phyloP scores from a whole-genome alignment of 1,284 basidiomycete species.

The Inonotus obliquus region DNA sequence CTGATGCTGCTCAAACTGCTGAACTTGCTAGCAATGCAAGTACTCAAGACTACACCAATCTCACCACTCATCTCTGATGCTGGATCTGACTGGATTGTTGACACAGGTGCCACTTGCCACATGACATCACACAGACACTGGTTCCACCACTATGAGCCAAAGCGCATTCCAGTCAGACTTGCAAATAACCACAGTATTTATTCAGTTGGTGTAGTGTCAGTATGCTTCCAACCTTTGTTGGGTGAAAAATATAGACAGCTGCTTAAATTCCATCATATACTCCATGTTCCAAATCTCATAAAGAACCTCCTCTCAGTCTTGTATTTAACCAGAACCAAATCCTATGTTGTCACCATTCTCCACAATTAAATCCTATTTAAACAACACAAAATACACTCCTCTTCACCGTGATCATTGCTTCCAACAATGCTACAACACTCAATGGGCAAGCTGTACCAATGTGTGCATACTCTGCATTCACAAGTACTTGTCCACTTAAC shows the following conservation, averaged over 20 bases:
- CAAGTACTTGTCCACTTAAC: background rate
- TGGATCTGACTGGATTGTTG: background rate
- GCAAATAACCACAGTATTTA: slow-evolving; percentile 1
- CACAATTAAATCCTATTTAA: background rate
- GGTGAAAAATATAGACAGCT: slow-evolving; percentile 16
- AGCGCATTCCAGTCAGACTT: background rate
- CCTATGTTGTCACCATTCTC: slow-evolving; percentile 11
- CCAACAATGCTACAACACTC: slow-evolving; percentile 19
- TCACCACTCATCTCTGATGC: background rate
- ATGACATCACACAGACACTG: background rate
- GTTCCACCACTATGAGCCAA: background rate
- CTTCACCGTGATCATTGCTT: slow-evolving; percentile 20
- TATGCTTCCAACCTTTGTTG: slow-evolving; percentile 5
- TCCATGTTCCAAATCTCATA: slow-evolving; percentile 24
- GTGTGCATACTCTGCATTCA: background rate
- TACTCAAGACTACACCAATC: slow-evolving; percentile 19
- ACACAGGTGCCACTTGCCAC: background rate
- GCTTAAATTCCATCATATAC: slow-evolving; percentile 29
- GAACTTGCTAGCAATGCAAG: background rate
- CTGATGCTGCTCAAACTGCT: background rate
- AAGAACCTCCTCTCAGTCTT: slow-evolving; percentile 19
- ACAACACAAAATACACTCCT: background rate
- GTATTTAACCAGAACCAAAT: slow-evolving; percentile 28
- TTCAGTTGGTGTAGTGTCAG: background rate
- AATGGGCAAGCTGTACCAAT: background rate